Evolutionary conservation across 2,329 filamentous ascomycete genomes (phyloP).

Genomic region (Domatiomyces catenatus): DNA sequence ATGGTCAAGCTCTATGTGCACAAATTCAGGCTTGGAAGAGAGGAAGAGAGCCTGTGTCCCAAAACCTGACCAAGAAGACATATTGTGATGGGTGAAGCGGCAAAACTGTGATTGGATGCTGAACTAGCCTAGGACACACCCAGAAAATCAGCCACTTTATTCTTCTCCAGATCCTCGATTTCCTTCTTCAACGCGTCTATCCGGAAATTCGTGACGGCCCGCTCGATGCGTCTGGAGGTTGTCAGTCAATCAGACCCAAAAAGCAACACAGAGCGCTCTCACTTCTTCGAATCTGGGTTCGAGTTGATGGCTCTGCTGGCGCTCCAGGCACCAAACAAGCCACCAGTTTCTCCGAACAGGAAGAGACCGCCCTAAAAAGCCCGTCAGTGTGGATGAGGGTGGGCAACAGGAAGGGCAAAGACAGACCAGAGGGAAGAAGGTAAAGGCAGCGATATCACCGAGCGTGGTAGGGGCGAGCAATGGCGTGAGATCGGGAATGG

Average conservation of each 20-base stretch:
- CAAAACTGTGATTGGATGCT: neutral
- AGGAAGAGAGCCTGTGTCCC: too few relatives aligned
- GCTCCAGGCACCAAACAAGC: slow-evolving; percentile 41
- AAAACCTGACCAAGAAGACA: too few relatives aligned
- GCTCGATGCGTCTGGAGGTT: slow-evolving; percentile 38
- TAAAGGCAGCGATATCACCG: slow-evolving; percentile 48
- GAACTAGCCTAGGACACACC: neutral
- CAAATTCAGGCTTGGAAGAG: too few relatives aligned
- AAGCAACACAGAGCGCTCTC: neutral
- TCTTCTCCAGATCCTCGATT: slow-evolving; percentile 39
- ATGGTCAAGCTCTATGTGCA: too few relatives aligned
- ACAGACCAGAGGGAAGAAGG: slow-evolving; percentile 46
- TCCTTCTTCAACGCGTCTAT: slow-evolving; percentile 48
- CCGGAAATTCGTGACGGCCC: slow-evolving; percentile 46
- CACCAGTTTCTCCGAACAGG: slow-evolving; percentile 36
- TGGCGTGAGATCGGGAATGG: slow-evolving; percentile 45
- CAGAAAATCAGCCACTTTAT: slow-evolving; percentile 13
- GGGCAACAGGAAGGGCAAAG: slow-evolving; percentile 19
- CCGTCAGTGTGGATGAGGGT: slow-evolving; percentile 48
- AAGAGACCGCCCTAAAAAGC: slow-evolving; percentile 43
- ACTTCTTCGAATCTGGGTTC: slow-evolving; percentile 36
- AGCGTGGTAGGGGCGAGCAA: slow-evolving; percentile 41
- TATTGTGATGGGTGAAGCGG: neutral
- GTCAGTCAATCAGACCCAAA: neutral
- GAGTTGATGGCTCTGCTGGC: slow-evolving; percentile 38